Conservation (phyloP, 140 eudicot species). For the Oenanthe javanica region DNA sequence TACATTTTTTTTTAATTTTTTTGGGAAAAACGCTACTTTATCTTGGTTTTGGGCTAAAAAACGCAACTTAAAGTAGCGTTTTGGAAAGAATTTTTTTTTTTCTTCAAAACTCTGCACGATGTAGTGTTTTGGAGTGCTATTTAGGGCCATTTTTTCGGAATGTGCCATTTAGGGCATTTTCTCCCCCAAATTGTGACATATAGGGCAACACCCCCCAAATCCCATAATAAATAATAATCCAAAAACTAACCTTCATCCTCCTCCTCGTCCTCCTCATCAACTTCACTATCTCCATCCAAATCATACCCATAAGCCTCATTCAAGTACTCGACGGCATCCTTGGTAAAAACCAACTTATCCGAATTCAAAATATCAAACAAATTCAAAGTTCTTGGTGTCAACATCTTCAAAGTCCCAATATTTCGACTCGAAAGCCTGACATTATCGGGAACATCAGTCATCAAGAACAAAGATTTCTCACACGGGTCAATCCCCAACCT, state of each 20-base stretch:
- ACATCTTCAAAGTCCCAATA: constrained; percentile 71
- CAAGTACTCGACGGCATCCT: constrained; percentile 70
- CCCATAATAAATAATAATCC: neutral
- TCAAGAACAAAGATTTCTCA: constrained; percentile 73
- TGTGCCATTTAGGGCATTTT: too few species aligned
- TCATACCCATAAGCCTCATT: constrained; percentile 73
- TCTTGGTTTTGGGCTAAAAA: constrained; percentile 48
- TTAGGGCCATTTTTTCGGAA: too few species aligned
- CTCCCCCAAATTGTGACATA: too few species aligned
- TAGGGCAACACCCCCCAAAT: too few species aligned
- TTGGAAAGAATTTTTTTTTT: too few species aligned
- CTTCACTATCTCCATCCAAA: constrained; percentile 36
- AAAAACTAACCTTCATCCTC: constrained; percentile 49
- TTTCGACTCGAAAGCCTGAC: constrained; percentile 67
- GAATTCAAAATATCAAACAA: constrained; percentile 80
- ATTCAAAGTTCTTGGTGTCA: constrained; percentile 86
- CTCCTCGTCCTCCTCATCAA: constrained; percentile 29
- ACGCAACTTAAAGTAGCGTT: too few species aligned
- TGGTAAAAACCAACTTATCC: constrained; percentile 71
- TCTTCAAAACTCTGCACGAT: too few species aligned
- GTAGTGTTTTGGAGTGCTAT: too few species aligned
- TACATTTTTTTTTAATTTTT: too few species aligned
- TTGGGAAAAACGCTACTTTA: too few species aligned
- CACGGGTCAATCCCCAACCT: constrained; percentile 80
- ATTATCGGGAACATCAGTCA: constrained; percentile 72